Conservation (phyloP, 805 yeast genomes). For the Maudiozyma bulderi region DNA sequence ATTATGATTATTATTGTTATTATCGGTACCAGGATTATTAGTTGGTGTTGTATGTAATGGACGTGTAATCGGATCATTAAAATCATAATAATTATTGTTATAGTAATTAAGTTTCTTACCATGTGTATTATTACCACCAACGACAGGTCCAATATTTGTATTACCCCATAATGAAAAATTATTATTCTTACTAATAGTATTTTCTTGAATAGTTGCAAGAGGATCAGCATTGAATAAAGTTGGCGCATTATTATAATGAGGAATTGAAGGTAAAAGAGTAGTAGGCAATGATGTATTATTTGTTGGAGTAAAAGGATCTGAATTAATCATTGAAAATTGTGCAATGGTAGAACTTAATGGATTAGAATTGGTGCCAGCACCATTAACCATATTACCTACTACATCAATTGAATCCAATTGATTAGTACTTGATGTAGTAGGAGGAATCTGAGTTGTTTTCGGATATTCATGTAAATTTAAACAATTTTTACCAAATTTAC, state of each 20-base stretch:
- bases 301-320: neutral
- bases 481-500: slow-evolving; percentile 90
- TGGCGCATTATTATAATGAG: neutral
- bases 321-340: neutral
- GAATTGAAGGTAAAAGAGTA: neutral
- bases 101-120: neutral
- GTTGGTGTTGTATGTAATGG: neutral
- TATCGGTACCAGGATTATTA: neutral
- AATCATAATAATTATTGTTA: neutral
- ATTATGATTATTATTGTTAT: neutral
- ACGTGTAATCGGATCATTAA: neutral
- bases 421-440: neutral
- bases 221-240: neutral
- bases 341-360: neutral
- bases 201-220: neutral
- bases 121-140: neutral
- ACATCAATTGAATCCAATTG: neutral
- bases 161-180: neutral
- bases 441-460: too few relatives aligned
- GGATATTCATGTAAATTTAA: slow-evolving; percentile 65
- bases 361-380: neutral
- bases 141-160: neutral
- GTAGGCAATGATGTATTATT: neutral
- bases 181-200: neutral
- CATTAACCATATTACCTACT: neutral